Conservation (phyloP, 208 protist species). For the Willaertia magna region DNA sequence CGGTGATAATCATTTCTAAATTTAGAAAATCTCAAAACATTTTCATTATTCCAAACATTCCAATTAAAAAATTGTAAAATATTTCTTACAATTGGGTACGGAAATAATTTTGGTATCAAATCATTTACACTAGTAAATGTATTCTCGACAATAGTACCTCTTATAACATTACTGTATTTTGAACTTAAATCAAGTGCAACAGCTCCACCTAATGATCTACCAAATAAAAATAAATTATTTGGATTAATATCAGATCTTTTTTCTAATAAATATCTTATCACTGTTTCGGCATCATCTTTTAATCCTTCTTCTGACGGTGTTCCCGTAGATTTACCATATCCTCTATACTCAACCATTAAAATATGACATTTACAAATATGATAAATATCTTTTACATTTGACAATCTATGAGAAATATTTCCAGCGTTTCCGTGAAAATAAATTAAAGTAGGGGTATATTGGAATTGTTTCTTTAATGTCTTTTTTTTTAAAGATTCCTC, state of each 20-base stretch:
- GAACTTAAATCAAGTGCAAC: slow-evolving; percentile 61
- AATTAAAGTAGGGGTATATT: slow-evolving; percentile 35
- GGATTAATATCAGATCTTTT: slow-evolving; percentile 44
- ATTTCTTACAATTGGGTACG: not conserved
- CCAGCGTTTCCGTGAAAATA: slow-evolving; percentile 79
- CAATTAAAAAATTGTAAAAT: not conserved
- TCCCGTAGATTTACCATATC: slow-evolving; percentile 56
- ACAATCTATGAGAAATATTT: slow-evolving; percentile 68
- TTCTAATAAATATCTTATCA: slow-evolving; percentile 48
- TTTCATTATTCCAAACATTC: slow-evolving; percentile 12
- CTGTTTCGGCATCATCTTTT: slow-evolving; percentile 59
- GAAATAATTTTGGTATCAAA: slow-evolving; percentile 46
- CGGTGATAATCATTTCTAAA: not conserved
- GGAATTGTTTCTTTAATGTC: not conserved
- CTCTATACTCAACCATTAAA: slow-evolving; percentile 71
- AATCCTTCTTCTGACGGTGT: slow-evolving; percentile 50
- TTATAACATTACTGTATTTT: slow-evolving; percentile 28
- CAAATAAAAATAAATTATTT: slow-evolving; percentile 61
- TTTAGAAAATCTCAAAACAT: not conserved
- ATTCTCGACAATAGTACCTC: slow-evolving; percentile 67
- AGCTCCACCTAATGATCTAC: slow-evolving; percentile 67
- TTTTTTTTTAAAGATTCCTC: too few species aligned
- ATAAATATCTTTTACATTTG: slow-evolving; percentile 44
- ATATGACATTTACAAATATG: slow-evolving; percentile 45
- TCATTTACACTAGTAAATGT: slow-evolving; percentile 69